Base-by-base conservation (phyloP, 108 stramenopile species). In the Nannochloropsis salina region DNA sequence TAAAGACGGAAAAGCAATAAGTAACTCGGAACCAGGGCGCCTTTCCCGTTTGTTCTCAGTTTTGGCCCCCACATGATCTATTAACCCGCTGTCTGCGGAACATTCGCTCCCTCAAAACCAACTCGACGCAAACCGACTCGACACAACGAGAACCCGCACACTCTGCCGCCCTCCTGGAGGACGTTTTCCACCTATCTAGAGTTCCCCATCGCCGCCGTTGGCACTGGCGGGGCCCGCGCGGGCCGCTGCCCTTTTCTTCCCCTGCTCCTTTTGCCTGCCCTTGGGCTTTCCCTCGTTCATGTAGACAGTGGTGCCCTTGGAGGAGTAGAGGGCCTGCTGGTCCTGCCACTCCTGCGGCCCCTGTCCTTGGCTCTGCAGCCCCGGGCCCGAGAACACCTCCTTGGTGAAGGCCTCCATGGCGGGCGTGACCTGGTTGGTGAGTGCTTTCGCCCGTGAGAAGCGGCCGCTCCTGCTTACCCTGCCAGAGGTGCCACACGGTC, bases 301-400 rank as follows among this genome's bases (percentile, higher is more conserved):
- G 61, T n/a, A n/a, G 61, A 74, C n/a, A n/a, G 61, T 74, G 61
- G 61, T 74, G 61, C 61, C 61, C 61, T 74, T 8, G 61, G 61
- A 74, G 61, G n/a, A 4, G 61, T 74, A n/a, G 3, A n/a, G 15
- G 20, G 61, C 61, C n/a, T 74, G 61, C 61, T 74, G 61, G 6
- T 74, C 20, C 61, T 74, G 61, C 61, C 61, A 74, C 20, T 74
- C 61, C 61, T 8, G 6, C 0, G 20, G 4, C 61, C n/a, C 20
- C 61, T 74, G 61, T 3, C 61, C n/a, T 2, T 74, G 20, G 15
- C 61, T 2, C n/a, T 74, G 61, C 8, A 74, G 20, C 20, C 20
- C 61, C 61, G 15, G 61, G 5, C 61, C 61, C 6, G 61, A 74
- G 61, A 74, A 74, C 8, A 74, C 61, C 61, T 74, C 61, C 61